phyloP scores from a whole-genome alignment of 495 filamentous ascomycete genomes.

The Aspergillus ellipticus region DNA sequence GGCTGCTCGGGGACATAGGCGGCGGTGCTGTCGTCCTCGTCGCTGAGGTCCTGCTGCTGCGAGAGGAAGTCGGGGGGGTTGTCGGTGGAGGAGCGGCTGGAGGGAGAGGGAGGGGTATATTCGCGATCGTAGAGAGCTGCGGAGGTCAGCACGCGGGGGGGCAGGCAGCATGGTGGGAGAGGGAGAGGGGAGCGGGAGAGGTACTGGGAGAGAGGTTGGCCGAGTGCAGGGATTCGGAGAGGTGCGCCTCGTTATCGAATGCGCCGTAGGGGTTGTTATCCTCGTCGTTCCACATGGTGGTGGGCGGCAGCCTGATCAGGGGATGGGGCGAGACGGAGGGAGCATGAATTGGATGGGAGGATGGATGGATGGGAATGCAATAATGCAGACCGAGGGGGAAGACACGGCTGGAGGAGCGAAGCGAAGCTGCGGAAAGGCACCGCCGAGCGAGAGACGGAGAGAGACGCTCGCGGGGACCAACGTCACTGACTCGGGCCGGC shows the following conservation, averaged over 20 bases:
- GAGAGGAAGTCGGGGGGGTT: constrained; percentile 59
- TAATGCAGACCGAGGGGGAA: background rate
- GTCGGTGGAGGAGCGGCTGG: constrained; percentile 40
- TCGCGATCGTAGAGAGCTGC: constrained; percentile 39
- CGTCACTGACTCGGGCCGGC: background rate
- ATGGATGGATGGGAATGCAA: too few relatives aligned
- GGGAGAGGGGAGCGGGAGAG: constrained; percentile 6
- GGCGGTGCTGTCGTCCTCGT: constrained; percentile 58
- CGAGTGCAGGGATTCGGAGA: constrained; percentile 67
- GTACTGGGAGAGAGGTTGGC: constrained; percentile 54
- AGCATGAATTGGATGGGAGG: background rate
- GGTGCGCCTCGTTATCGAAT: constrained; percentile 77
- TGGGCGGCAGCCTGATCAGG: constrained; percentile 21
- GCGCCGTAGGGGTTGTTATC: constrained; percentile 92
- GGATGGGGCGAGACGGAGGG: background rate
- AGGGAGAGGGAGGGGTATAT: constrained; percentile 46
- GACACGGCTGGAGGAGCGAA: background rate
- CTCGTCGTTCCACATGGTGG: constrained; percentile 74
- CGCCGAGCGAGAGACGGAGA: too few relatives aligned
- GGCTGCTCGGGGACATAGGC: constrained; percentile 32
- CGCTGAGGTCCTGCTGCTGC: constrained; percentile 52
- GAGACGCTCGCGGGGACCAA: background rate
- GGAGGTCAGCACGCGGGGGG: constrained; percentile 16
- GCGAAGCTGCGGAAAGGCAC: background rate
- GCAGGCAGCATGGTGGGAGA: constrained; percentile 2